A percentile compares a stretch with the other conserved stretches of the same genome.
Conservation (phyloP, 2,329 filamentous ascomycete genomes). For the Ophiobolus disseminans region DNA sequence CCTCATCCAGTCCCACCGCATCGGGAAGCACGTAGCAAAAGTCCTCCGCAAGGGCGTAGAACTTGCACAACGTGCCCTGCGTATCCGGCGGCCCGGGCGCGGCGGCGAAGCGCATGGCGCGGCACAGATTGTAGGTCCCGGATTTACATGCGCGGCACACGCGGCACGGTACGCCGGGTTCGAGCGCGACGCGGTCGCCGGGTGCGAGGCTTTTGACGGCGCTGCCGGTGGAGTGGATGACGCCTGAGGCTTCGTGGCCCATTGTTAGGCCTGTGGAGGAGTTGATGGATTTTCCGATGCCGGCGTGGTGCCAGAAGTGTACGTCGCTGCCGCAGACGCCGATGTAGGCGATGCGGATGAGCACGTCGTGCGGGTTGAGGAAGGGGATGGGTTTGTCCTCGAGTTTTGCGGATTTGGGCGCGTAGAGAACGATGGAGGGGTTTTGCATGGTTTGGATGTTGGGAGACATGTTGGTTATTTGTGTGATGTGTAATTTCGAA, state of each 20-base stretch:
- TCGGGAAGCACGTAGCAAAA: conserved; percentile 94
- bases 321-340: conserved; percentile 54
- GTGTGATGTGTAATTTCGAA: neutral
- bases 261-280: conserved; percentile 81
- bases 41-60: conserved; percentile 85
- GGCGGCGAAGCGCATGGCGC: conserved; percentile 81
- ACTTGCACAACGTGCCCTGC: conserved; percentile 78
- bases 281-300: conserved; percentile 86
- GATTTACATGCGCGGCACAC: conserved; percentile 86
- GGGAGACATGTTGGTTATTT: neutral
- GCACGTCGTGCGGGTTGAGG: conserved; percentile 48
- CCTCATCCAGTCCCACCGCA: conserved; percentile 82
- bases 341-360: conserved; percentile 54
- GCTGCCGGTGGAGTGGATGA: conserved; percentile 76
- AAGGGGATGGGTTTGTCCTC: conserved; percentile 51
- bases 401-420: conserved; percentile 46
- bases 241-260: conserved; percentile 90
- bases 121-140: conserved; percentile 91
- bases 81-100: conserved; percentile 77
- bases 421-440: conserved; percentile 53
- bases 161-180: conserved; percentile 90
- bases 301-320: conserved; percentile 94
- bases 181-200: conserved; percentile 89
- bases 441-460: conserved; percentile 36
- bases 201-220: conserved; percentile 76